phyloP scores from a whole-genome alignment of 2,329 filamentous ascomycete species.

The Ceratocystis albifundus region DNA sequence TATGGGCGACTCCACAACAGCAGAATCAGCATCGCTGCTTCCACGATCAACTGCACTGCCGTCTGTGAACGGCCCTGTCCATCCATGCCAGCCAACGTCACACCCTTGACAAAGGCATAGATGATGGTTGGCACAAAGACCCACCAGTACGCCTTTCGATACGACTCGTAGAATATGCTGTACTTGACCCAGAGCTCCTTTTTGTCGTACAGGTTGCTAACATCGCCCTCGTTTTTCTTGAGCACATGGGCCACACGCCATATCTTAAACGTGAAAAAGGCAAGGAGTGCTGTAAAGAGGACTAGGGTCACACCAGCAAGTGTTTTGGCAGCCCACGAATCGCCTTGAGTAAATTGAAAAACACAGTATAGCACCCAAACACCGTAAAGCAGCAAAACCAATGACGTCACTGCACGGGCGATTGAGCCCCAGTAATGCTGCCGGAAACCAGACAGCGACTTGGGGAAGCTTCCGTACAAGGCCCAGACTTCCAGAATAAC shows the following conservation, averaged over 20 bases:
- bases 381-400: conserved; percentile 86
- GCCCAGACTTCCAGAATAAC: conserved; percentile 84
- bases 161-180: conserved; percentile 92
- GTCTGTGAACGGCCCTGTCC: conserved; percentile 77
- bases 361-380: conserved; percentile 94
- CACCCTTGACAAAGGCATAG: conserved; percentile 85
- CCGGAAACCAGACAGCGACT: conserved; percentile 69
- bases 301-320: conserved; percentile 72
- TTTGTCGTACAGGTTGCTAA: conserved; percentile 66
- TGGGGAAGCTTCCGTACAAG: conserved; percentile 75
- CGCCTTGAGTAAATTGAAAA: conserved; percentile 85
- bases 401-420: conserved; percentile 73
- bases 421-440: conserved; percentile 95
- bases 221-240: conserved; percentile 64
- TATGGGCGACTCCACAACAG: conserved; percentile 79
- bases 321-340: conserved; percentile 83
- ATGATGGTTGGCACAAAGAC: conserved; percentile 79
- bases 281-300: conserved; percentile 70
- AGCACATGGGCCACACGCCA: conserved; percentile 62
- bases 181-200: conserved; percentile 91
- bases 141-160: conserved; percentile 95
- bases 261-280: conserved; percentile 75
- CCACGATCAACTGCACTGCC: conserved; percentile 66
- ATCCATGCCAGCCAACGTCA: conserved; percentile 71
- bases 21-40: conserved; percentile 64